Evolutionary conservation across 768 basidiomycete species (phyloP), one percentile per base, ranked within the genome.

Genomic region (Agaricus blazei): DNA sequence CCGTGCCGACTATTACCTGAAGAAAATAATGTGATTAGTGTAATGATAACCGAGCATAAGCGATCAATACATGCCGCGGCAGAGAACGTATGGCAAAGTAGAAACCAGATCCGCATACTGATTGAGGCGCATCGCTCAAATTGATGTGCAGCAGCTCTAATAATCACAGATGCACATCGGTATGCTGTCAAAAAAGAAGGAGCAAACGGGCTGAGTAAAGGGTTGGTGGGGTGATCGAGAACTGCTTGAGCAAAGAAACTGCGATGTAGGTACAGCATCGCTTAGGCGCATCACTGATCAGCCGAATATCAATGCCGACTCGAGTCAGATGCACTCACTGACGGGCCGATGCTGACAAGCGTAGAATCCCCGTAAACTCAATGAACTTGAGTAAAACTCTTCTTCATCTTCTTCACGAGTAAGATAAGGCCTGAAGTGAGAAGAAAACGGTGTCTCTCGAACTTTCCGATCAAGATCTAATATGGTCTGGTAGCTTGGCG

Each of bases 161-260:
- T 77, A 26, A 82, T 75, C 3, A 77, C 69, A 5, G 75, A 79
- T 5, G 79, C 80, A 50, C 74, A 75, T 36, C 79, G 69, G 62
- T 78, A 81, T 2, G 79, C 79, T 9, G 81, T 79, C 55, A 83
- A 63, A 63, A 82, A 80, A 7, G 80, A 82, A 4, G 79, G 77
- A 0, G 80, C 79, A 56, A 79, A 83, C 0, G 79, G 76, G 55
- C 79, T 80, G 9, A 79, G 66, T 27, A 82, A 68, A 1, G 82
- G 82, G 60, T 82, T 81, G 11, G 70, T 63, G 1, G 81, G 80
- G 58, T 76, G 69, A 59, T 81, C 79, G 8, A 81, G 69, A 70
- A 83, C 74, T 4, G 80, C 79, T 60, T 83, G 79, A 3, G 80
- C 80, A 51, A 81, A 83, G 68, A 78, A 83, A 58, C 79, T 79